Evolutionary conservation across 805 yeast species (phyloP).

Genomic region (Metschnikowia matae): DNA sequence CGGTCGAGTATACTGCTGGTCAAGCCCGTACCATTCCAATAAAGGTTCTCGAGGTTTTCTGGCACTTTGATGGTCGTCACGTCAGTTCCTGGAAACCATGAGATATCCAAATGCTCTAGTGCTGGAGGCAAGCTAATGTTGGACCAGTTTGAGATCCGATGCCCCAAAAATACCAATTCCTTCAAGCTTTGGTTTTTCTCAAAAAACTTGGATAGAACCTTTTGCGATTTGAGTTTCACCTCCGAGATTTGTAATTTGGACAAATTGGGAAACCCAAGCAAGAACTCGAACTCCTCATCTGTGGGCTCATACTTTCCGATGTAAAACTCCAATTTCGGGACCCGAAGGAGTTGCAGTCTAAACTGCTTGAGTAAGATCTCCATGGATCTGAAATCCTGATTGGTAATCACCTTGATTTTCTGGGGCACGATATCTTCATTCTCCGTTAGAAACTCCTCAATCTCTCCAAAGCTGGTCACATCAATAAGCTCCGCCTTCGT

Average conservation of each 20-base stretch:
- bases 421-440: constrained; percentile 28
- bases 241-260: constrained; percentile 28
- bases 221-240: constrained; percentile 16
- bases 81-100: constrained; percentile 30
- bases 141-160: constrained; percentile 28
- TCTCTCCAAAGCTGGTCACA: constrained; percentile 26
- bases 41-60: constrained; percentile 22
- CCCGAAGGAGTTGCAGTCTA: constrained; percentile 14
- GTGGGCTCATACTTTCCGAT: constrained; percentile 25
- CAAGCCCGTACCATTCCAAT: constrained; percentile 29
- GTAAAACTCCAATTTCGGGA: constrained; percentile 23
- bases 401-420: constrained; percentile 25
- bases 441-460: constrained; percentile 28
- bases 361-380: constrained; percentile 22
- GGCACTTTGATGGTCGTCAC: constrained; percentile 25
- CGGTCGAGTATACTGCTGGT: constrained; percentile 8
- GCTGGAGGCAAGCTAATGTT: constrained; percentile 23
- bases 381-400: constrained; percentile 30
- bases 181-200: constrained; percentile 14
- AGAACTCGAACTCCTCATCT: constrained; percentile 18
- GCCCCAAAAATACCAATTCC: constrained; percentile 33
- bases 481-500: constrained; percentile 13
- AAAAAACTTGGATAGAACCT: constrained; percentile 6
- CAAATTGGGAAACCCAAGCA: constrained; percentile 25
- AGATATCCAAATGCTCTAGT: constrained; percentile 29